Percentiles rank a stretch among this genome's conserved stretches.
These are phyloP conservation scores for Austroboletus niveus DNA, from an alignment of 1,284 basidiomycete species.

Conservation along the genomic window DNA sequence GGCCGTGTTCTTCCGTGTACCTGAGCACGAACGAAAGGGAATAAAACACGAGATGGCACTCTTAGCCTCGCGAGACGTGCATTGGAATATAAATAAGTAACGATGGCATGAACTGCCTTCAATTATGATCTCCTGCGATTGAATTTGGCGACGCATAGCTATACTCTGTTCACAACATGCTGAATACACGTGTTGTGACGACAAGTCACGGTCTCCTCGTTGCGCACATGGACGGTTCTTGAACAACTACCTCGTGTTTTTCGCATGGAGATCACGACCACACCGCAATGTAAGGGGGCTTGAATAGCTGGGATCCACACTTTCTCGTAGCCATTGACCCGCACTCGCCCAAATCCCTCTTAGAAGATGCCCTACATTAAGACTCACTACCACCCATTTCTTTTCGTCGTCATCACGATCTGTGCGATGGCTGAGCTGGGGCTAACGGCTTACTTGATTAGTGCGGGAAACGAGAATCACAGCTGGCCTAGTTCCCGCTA, in stretches of 20 bases:
- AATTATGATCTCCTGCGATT: slow-evolving; percentile 7
- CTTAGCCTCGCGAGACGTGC: slow-evolving; percentile 78
- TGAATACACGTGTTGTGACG: slow-evolving; percentile 15
- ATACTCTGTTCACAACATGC: slow-evolving; percentile 11
- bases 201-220: slow-evolving; percentile 6
- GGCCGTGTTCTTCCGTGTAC: slow-evolving; percentile 1
- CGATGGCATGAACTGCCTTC: slow-evolving; percentile 14
- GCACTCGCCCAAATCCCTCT: slow-evolving; percentile 7
- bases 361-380: slow-evolving; percentile 41
- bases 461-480: slow-evolving; percentile 55
- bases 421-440: slow-evolving; percentile 68
- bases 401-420: slow-evolving; percentile 67
- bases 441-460: slow-evolving; percentile 67
- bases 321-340: slow-evolving; percentile 14
- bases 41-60: slow-evolving; percentile 87
- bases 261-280: slow-evolving; percentile 33
- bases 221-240: slow-evolving; percentile 5
- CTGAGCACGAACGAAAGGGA: slow-evolving; percentile 52
- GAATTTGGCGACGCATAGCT: slow-evolving; percentile 8
- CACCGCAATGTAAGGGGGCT: slow-evolving; percentile 21
- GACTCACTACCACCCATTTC: slow-evolving; percentile 62
- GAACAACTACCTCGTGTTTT: slow-evolving; percentile 29
- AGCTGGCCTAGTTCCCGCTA: slow-evolving; percentile 63
- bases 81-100: slow-evolving; percentile 35
- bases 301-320: slow-evolving; percentile 17